phyloP scores from a whole-genome alignment of 2,329 filamentous ascomycete genomes.

The Colletotrichum caudatum region DNA sequence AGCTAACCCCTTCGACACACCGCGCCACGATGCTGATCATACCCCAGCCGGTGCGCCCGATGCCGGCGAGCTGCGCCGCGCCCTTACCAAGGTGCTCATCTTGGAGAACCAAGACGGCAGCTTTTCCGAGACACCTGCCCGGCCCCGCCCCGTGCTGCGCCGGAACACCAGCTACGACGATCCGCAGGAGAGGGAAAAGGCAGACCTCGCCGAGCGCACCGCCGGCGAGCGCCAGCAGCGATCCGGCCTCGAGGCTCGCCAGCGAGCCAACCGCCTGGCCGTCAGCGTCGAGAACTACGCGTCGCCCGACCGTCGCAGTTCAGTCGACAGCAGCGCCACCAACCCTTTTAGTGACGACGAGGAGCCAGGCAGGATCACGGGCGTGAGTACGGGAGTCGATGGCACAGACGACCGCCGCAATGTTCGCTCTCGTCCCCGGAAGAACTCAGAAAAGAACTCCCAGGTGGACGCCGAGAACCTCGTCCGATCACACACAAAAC shows the following conservation, averaged over 20 bases:
- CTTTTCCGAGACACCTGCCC: conserved; percentile 39
- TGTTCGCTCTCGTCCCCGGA: conserved; percentile 34
- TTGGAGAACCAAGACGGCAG: conserved; percentile 45
- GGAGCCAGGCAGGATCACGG: conserved; percentile 13
- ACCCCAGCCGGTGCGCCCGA: conserved; percentile 52
- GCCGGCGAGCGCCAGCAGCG: conserved; percentile 54
- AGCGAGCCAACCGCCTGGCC: conserved; percentile 55
- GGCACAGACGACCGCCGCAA: conserved; percentile 11
- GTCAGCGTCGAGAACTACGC: conserved; percentile 55
- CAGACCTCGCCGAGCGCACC: conserved; percentile 54
- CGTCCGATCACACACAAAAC: conserved; percentile 51
- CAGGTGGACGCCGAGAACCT: conserved; percentile 50
- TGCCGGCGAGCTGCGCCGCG: conserved; percentile 53
- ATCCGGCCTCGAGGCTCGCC: conserved; percentile 56
- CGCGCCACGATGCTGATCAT: conserved; percentile 37
- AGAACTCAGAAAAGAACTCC: conserved; percentile 39
- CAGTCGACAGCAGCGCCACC: conserved; percentile 15
- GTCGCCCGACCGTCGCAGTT: conserved; percentile 44
- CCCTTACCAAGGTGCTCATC: conserved; percentile 54
- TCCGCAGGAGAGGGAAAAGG: conserved; percentile 55
- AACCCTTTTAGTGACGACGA: conserved; percentile 37
- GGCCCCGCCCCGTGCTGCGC: conserved; percentile 54
- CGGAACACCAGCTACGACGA: conserved; percentile 59
- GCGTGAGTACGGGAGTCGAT: conserved; percentile 22
- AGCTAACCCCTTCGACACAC: conserved; percentile 37